Evolutionary conservation across 2,329 filamentous ascomycete genomes (phyloP), one percentile per base, ranked within the genome.

Genomic region (Pseudofabraea citricarpa): DNA sequence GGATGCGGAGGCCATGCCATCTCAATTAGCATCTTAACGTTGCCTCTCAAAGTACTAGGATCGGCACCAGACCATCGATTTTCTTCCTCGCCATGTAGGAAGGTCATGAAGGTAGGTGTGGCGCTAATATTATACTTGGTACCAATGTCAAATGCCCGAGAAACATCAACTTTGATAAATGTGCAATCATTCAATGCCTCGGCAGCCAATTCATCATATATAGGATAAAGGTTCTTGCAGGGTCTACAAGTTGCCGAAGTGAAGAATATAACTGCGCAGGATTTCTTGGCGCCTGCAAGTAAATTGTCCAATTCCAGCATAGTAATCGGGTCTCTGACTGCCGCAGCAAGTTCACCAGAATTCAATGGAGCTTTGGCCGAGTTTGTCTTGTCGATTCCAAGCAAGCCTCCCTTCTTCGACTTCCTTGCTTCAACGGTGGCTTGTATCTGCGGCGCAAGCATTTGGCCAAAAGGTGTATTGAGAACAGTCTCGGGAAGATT

Each of bases 71-170:
- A 77, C 90, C 90, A 97, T 52, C 85, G 77, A 49, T 89, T 83
- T 38, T 87, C 77, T 59, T 91, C 79, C 47, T 83, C 67, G 2
- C 90, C 89, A 41, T 76, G 83, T 7, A 91, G 66, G 58, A 90
- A 94, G 0, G 89, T 91, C 57, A 93, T 79, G 58, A 97, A 95
- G 0, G 90, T 95, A 1, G 91, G 91, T 0, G 90, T 95, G 4
- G 84, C 84, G 2, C 78, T 74, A 40, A 96, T 76, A 2, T 73
- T 68, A 59, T 86, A 94, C 46, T 74, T 75, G 32, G 71, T 71
- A 19, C 74, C 81, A 37, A 87, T 78, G 48, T 79, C 78, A 44
- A 73, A 76, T 3, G 84, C 81, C 10, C 74, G 68, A 13, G 80
- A 81, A 37, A 88, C 81, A 58, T 97, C 90, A 10, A 94, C 81